phyloP scores from a whole-genome alignment of 83 land plant species.

The Picea engelmannii region DNA sequence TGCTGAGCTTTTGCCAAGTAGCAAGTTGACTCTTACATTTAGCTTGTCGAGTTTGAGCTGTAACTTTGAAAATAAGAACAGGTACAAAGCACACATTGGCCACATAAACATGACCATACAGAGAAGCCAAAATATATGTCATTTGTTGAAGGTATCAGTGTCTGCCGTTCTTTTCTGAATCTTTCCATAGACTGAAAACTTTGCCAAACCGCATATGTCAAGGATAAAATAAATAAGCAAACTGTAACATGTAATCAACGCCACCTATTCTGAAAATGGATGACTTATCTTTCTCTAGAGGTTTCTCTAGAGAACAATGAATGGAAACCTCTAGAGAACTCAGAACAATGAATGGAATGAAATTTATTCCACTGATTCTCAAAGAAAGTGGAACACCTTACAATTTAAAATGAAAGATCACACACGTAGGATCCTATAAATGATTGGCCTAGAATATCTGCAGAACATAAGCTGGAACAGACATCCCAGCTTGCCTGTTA shows the following conservation, averaged over 20 bases:
- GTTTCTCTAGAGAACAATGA: neutral
- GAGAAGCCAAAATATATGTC: neutral
- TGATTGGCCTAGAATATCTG: neutral
- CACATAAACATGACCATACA: slow-evolving; percentile 6
- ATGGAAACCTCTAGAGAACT: too few relatives aligned
- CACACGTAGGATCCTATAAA: neutral
- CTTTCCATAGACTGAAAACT: neutral
- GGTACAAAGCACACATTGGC: neutral
- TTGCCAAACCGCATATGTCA: neutral
- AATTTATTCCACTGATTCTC: neutral
- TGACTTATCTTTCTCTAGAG: neutral
- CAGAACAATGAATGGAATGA: slow-evolving; percentile 1
- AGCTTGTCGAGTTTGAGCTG: too few relatives aligned
- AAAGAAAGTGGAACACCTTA: neutral
- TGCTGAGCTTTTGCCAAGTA: too few relatives aligned
- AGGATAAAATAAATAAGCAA: neutral
- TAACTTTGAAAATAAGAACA: neutral
- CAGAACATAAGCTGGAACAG: neutral
- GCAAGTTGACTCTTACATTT: too few relatives aligned
- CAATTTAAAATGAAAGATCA: too few relatives aligned
- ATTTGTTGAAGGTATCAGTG: neutral
- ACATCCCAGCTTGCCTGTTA: neutral
- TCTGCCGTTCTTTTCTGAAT: neutral
- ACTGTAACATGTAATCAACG: neutral
- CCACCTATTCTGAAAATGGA: slow-evolving; percentile 6